These are phyloP conservation scores for Elsinoe perseae DNA, from an alignment of 2,329 filamentous ascomycete genomes.

Conservation along the genomic window DNA sequence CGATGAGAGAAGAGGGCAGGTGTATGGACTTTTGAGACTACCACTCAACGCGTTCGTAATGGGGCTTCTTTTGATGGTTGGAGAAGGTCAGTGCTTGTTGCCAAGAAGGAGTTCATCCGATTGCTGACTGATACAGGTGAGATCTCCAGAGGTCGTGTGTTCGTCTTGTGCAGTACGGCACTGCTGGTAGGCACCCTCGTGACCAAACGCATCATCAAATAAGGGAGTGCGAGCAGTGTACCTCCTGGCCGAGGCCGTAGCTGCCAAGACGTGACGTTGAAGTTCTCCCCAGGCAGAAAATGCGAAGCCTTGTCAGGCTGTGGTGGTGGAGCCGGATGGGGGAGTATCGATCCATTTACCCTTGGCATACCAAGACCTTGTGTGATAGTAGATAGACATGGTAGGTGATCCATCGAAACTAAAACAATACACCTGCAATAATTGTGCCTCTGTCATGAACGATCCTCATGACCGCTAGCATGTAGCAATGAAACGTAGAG, in stretches of 20 bases:
- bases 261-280: neutral
- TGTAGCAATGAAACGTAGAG: too few species aligned
- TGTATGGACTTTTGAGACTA: conserved; percentile 52
- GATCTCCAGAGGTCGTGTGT: conserved; percentile 14
- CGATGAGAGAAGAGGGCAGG: conserved; percentile 45
- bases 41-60: conserved; percentile 53
- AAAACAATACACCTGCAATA: too few species aligned
- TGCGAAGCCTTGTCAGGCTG: neutral
- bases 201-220: conserved; percentile 1
- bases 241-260: neutral
- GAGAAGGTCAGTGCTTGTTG: conserved; percentile 25
- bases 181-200: conserved; percentile 11
- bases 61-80: conserved; percentile 39
- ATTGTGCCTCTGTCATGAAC: too few species aligned
- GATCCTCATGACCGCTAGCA: too few species aligned
- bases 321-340: neutral
- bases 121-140: conserved; percentile 13
- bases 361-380: neutral
- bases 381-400: too few species aligned
- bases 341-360: too few species aligned
- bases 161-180: conserved; percentile 15
- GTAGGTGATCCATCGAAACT: too few species aligned
- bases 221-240: too few species aligned
- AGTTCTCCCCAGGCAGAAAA: neutral
- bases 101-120: neutral